Conservation (phyloP, 2,329 filamentous ascomycete species). For the Trichoderma semiorbis region DNA sequence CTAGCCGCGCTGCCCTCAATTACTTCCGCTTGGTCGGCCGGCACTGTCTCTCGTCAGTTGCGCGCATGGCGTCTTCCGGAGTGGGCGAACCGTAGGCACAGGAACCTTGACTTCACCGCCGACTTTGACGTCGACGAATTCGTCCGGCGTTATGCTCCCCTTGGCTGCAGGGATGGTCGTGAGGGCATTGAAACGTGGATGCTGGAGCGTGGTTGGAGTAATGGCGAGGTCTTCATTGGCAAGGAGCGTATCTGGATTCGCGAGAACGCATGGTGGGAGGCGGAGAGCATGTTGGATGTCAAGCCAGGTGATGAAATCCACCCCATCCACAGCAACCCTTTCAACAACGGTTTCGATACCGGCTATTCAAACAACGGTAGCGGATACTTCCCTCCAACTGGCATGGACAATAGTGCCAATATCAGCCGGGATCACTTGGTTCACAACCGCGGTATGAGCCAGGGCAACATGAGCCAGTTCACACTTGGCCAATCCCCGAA, state of each 20-base stretch:
- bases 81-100: constrained; percentile 92
- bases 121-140: constrained; percentile 97
- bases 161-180: constrained; percentile 85
- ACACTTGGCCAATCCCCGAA: constrained; percentile 43
- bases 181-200: constrained; percentile 95
- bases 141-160: constrained; percentile 70
- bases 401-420: constrained; percentile 58
- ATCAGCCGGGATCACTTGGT: constrained; percentile 71
- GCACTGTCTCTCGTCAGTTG: constrained; percentile 85
- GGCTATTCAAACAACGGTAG: constrained; percentile 65
- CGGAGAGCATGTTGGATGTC: constrained; percentile 90
- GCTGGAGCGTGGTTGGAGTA: constrained; percentile 94
- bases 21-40: constrained; percentile 89
- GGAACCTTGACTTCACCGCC: constrained; percentile 88
- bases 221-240: constrained; percentile 90
- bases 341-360: constrained; percentile 55
- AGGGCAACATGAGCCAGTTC: constrained; percentile 55
- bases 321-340: constrained; percentile 45
- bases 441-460: constrained; percentile 54
- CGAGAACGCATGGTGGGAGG: constrained; percentile 95
- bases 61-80: constrained; percentile 91
- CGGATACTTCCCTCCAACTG: constrained; percentile 67
- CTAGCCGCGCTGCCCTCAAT: constrained; percentile 68
- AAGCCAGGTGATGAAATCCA: constrained; percentile 58
- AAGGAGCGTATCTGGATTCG: constrained; percentile 94